phyloP scores from a whole-genome alignment of 2,329 filamentous ascomycete species.

The Clarireedia sp. region DNA sequence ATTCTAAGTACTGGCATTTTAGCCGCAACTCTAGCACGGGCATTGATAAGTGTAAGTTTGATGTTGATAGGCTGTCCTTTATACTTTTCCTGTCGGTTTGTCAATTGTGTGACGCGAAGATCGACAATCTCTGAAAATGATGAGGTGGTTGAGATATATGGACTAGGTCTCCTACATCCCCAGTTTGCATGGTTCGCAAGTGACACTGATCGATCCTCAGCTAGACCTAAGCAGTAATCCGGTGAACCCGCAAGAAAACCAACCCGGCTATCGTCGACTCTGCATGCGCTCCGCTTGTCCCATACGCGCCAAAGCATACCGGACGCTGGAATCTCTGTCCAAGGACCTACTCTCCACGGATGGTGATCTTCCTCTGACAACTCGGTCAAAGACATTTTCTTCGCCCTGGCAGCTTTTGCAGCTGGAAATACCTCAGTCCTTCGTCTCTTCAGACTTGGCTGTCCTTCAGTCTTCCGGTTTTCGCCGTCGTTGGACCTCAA shows the following conservation, averaged over 20 bases:
- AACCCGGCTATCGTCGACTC: not conserved
- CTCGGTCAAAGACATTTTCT: not conserved
- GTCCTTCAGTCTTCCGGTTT: not conserved
- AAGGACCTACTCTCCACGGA: not conserved
- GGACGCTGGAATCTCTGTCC: not conserved
- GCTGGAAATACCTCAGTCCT: not conserved
- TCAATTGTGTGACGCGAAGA: not conserved
- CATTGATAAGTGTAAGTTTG: not conserved
- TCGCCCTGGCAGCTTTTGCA: not conserved
- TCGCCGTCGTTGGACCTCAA: not conserved
- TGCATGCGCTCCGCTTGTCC: not conserved
- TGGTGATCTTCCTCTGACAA: not conserved
- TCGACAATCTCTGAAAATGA: not conserved
- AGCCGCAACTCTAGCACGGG: not conserved
- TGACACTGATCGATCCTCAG: not conserved
- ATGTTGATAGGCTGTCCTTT: not conserved
- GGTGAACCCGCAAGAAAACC: not conserved
- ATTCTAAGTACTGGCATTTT: not conserved
- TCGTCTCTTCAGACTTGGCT: not conserved
- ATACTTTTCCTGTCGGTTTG: not conserved
- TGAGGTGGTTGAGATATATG: not conserved
- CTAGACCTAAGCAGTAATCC: not conserved
- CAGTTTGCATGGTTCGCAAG: not conserved
- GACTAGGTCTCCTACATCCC: not conserved
- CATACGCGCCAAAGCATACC: not conserved